Conservation (phyloP, 352 stramenopile species). For the Pythium utonaiense region DNA sequence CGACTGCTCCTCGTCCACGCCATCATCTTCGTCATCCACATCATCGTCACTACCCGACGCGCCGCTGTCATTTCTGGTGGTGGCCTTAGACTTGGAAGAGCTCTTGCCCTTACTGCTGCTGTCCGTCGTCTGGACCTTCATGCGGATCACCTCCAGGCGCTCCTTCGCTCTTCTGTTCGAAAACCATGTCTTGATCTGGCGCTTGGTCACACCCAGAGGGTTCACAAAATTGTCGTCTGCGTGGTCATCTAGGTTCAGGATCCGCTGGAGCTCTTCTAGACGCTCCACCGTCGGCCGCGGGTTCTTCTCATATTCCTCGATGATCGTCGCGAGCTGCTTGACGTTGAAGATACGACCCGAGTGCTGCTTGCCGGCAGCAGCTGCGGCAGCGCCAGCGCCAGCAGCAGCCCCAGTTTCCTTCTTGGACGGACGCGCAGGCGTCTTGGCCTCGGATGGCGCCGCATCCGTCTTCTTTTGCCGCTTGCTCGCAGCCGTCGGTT, state of each 20-base stretch:
- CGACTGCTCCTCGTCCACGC: constrained; percentile 10
- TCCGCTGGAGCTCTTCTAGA: constrained; percentile 64
- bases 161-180: constrained; percentile 80
- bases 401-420: constrained; percentile 17
- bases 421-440: constrained; percentile 32
- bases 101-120: constrained; percentile 12
- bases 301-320: constrained; percentile 85
- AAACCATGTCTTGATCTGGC: constrained; percentile 85
- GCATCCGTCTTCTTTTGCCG: constrained; percentile 26
- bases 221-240: constrained; percentile 50
- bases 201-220: constrained; percentile 57
- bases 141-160: constrained; percentile 72
- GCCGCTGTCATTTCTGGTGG: not conserved
- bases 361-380: constrained; percentile 23
- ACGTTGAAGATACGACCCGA: constrained; percentile 79
- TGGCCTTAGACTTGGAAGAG: constrained; percentile 28
- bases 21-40: constrained; percentile 26
- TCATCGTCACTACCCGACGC: constrained; percentile 24
- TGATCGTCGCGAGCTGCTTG: constrained; percentile 81
- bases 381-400: not conserved
- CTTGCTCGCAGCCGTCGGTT: constrained; percentile 11
- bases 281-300: constrained; percentile 54
- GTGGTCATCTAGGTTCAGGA: constrained; percentile 73
- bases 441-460: not conserved
- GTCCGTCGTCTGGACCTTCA: constrained; percentile 54